Base-by-base conservation (phyloP, 129 eudicot genomes). In the Flaveria linearis region DNA sequence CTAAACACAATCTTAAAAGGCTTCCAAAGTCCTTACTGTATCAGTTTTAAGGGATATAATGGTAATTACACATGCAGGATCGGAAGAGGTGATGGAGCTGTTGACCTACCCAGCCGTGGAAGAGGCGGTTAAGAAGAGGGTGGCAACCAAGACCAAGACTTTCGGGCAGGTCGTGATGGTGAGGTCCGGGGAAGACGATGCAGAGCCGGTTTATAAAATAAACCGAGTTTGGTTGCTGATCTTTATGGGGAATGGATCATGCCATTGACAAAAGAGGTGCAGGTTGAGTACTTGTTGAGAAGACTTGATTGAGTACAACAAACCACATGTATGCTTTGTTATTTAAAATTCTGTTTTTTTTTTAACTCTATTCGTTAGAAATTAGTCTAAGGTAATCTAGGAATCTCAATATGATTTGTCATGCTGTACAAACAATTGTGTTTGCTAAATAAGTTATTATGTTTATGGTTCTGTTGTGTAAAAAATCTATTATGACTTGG, bases 181-280 rank as follows among this genome's bases (percentile, higher is more conserved):
- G 3, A 42, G 65, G 56, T 67, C 18, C 0, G 80, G 78, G 17
- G 85, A 68, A 36, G 88, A 81, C 22, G 83, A 15, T 9, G 63
- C 80, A 0, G 86, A 85, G 6, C 85, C 88, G 0, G 91, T 84
- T 2, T 92, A 87, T 85, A 92, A 92, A 80, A 92, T 89, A 76
- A 85, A 16, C 97, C 97, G 36, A 82, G 70, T 75, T 81, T 92
- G 33, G 93, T 92, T 64, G 97, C 91, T 51, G 86, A 82, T 80
- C 81, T 92, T 18, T 92, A 92, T 50, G 93, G 89, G 60, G 90
- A 68, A 13, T 92, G 97, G 96, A 92, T 92, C 75, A 92, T 92
- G 97, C 97, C 97, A 39, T 64, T 92, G 72, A 92, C 97, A 1
- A 92, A 92, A 77, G 85, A 85, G 74, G 97, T 92, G 43, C 96